Percentiles rank a stretch among this genome's conserved stretches.
Conservation (phyloP, 306 rosid genomes). For the Rosa multiflora region DNA sequence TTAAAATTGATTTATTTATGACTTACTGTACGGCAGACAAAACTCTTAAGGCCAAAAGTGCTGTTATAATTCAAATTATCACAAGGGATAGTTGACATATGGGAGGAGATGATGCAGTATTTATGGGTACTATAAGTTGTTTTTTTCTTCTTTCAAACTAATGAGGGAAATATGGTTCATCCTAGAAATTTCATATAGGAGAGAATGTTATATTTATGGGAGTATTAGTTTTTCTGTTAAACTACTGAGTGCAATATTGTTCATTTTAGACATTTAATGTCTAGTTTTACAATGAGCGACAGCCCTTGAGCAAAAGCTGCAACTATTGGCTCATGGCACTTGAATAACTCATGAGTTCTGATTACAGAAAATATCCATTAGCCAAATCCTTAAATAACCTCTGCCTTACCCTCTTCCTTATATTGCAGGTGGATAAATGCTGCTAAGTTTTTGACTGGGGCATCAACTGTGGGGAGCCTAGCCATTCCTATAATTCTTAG, state of each 20-base stretch:
- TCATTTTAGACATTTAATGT: not conserved
- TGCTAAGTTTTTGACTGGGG: slow-evolving; percentile 93
- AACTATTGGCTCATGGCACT: not conserved
- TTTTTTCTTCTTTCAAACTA: not conserved
- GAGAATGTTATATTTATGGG: not conserved
- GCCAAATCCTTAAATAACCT: not conserved
- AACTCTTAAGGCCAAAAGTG: not conserved
- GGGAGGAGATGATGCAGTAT: not conserved
- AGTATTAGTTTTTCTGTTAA: not conserved
- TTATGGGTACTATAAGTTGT: not conserved
- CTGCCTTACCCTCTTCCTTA: not conserved
- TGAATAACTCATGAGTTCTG: not conserved
- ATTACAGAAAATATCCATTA: not conserved
- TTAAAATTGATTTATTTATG: not conserved
- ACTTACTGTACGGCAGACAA: not conserved
- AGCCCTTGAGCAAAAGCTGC: not conserved
- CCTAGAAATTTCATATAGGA: not conserved
- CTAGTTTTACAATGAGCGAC: not conserved
- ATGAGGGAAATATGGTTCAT: not conserved
- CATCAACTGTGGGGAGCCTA: slow-evolving; percentile 82
- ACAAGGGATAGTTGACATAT: not conserved
- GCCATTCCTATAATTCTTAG: slow-evolving; percentile 91
- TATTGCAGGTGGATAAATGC: slow-evolving; percentile 90
- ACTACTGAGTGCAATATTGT: not conserved
- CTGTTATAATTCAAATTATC: not conserved